Evolutionary conservation across 441 rosid species (phyloP).

Genomic region (Eruca vesicaria): DNA sequence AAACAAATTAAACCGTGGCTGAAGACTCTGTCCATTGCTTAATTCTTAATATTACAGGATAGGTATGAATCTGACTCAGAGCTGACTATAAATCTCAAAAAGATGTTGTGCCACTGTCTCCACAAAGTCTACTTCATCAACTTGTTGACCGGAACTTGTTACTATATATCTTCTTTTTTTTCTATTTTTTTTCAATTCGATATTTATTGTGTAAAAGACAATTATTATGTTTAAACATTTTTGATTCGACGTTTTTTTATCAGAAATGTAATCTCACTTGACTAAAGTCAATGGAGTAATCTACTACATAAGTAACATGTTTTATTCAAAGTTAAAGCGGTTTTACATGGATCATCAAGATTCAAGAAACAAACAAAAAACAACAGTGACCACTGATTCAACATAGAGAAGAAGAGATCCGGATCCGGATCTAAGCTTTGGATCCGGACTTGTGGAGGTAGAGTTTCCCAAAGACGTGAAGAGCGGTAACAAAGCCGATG

Average conservation of each 20-base stretch:
- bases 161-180: neutral
- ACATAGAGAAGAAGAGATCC: neutral
- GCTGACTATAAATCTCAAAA: constrained; percentile 15
- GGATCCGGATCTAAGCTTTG: constrained; percentile 35
- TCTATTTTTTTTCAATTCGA: neutral
- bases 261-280: neutral
- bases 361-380: neutral
- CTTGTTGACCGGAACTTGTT: constrained; percentile 13
- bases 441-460: constrained; percentile 61
- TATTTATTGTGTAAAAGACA: neutral
- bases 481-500: constrained; percentile 88
- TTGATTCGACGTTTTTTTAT: neutral
- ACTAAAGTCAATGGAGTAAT: neutral
- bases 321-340: neutral
- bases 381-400: neutral
- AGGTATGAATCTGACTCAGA: constrained; percentile 5
- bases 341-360: neutral
- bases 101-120: constrained; percentile 2
- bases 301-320: neutral
- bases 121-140: constrained; percentile 4
- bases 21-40: neutral
- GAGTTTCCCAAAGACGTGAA: constrained; percentile 84
- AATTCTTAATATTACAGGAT: neutral
- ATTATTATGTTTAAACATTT: neutral
- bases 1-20: neutral